Evolutionary conservation across 2,329 filamentous ascomycete genomes (phyloP).

Genomic region (Scedosporium aurantiacum): DNA sequence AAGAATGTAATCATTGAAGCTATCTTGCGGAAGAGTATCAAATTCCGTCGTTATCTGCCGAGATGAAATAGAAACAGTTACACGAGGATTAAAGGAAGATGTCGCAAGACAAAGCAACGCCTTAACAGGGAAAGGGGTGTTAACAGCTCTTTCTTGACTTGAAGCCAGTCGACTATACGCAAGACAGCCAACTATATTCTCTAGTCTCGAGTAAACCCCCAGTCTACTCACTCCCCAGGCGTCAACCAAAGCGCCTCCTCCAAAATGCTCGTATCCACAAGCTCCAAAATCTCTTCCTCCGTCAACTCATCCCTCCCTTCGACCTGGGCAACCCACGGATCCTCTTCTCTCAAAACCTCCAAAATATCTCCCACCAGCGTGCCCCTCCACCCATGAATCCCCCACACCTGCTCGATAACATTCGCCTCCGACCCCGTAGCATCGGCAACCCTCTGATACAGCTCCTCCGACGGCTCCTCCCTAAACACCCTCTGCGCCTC

Average conservation of each 20-base stretch:
- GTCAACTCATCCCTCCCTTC: slow-evolving; percentile 1
- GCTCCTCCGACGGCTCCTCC: neutral
- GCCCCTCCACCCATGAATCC: slow-evolving; percentile 7
- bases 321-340: slow-evolving; percentile 6
- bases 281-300: neutral
- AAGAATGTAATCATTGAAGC: too few species aligned
- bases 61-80: too few species aligned
- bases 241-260: slow-evolving; percentile 1
- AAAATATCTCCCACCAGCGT: slow-evolving; percentile 5
- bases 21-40: too few species aligned
- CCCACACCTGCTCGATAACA: slow-evolving; percentile 4
- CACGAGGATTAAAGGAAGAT: too few species aligned
- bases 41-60: too few species aligned
- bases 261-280: slow-evolving; percentile 8
- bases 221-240: neutral
- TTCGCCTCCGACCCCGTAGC: neutral
- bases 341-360: slow-evolving; percentile 7
- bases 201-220: neutral
- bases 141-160: too few species aligned
- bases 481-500: slow-evolving; percentile 1
- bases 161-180: neutral
- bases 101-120: too few species aligned
- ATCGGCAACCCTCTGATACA: slow-evolving; percentile 3
- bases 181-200: neutral
- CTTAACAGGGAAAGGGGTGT: too few species aligned